Conservation (phyloP, 129 eudicot species). For the Tanacetum coccineum region DNA sequence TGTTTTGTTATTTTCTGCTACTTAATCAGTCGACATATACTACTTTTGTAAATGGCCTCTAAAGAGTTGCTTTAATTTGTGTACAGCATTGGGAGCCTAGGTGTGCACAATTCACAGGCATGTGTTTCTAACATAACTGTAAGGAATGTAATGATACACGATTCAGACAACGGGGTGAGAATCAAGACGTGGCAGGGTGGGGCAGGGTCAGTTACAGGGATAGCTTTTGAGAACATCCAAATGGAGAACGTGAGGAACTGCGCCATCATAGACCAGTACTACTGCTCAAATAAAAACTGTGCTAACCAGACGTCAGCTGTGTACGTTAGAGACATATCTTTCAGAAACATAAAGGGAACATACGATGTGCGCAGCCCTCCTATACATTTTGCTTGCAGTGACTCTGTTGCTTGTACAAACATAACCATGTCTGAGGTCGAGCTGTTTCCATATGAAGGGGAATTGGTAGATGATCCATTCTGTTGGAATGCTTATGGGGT, state of each 20-base stretch:
- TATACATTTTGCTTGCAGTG: constrained; percentile 94
- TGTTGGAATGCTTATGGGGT: constrained; percentile 96
- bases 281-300: constrained; percentile 76
- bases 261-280: constrained; percentile 86
- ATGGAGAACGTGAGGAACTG: constrained; percentile 91
- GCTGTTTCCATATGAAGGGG: constrained; percentile 72
- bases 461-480: constrained; percentile 77
- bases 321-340: constrained; percentile 58
- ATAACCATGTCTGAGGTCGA: constrained; percentile 97
- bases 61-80: too few species aligned
- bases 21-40: too few species aligned
- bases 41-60: too few species aligned
- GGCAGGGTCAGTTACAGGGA: constrained; percentile 83
- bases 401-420: constrained; percentile 79
- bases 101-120: constrained; percentile 78
- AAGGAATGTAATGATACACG: constrained; percentile 58
- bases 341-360: constrained; percentile 86
- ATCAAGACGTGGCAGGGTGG: constrained; percentile 99
- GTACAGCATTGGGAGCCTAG: constrained; percentile 99
- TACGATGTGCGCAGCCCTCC: constrained; percentile 80
- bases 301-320: constrained; percentile 82
- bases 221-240: constrained; percentile 77
- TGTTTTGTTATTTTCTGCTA: too few species aligned
- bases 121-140: constrained; percentile 93
- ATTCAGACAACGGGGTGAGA: constrained; percentile 88